Conservation (phyloP, 257 asterid species). For the Solanum pennellii region DNA sequence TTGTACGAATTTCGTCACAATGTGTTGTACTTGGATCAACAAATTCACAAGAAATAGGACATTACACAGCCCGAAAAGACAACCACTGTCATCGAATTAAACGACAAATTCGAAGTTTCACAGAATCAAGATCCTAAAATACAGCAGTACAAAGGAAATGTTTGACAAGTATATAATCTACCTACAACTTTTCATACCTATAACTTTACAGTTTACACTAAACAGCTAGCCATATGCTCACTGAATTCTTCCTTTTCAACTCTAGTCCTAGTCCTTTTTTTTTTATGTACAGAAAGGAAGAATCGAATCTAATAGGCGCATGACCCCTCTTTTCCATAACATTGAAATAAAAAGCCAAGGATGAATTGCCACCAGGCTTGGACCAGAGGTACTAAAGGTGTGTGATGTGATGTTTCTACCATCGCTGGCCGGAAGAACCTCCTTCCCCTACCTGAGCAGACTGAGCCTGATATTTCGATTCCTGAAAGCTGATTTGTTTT, state of each 20-base stretch:
- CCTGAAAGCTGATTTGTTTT: constrained; percentile 26
- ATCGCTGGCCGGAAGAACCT: constrained; percentile 12
- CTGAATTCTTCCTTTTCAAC: not conserved
- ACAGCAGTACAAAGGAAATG: not conserved
- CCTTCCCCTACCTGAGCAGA: constrained; percentile 12
- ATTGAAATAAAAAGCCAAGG: constrained; percentile 51
- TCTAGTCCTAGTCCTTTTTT: not conserved
- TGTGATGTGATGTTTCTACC: constrained; percentile 11
- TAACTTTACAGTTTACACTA: not conserved
- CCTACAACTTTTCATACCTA: not conserved
- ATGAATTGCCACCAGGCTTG: constrained; percentile 68
- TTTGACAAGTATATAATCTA: not conserved
- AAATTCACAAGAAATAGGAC: too few species aligned
- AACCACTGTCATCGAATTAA: not conserved
- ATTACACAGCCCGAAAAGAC: not conserved
- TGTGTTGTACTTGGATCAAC: not conserved
- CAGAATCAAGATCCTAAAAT: not conserved
- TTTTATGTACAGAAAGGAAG: not conserved
- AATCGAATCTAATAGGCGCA: not conserved
- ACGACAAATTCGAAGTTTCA: not conserved
- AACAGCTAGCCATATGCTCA: not conserved
- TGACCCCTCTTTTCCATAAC: not conserved
- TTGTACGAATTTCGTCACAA: not conserved
- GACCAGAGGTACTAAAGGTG: not conserved
- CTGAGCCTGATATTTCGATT: constrained; percentile 11